Conservation (phyloP, 1,284 basidiomycete species). For the Melampsora larici-populina region DNA sequence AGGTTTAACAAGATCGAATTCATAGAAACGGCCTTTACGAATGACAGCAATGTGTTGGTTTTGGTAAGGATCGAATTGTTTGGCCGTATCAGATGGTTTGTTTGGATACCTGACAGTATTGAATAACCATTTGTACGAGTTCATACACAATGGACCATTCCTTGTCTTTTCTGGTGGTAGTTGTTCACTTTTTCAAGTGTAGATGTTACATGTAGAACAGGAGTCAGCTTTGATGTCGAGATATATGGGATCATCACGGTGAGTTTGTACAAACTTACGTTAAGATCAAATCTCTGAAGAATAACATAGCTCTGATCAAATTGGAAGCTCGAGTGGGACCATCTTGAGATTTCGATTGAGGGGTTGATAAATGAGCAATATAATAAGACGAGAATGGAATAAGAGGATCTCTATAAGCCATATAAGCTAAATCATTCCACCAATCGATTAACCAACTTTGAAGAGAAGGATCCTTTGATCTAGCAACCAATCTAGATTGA, state of each 20-base stretch:
- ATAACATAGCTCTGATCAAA: constrained; percentile 74
- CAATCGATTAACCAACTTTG: constrained; percentile 90
- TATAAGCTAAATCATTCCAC: constrained; percentile 89
- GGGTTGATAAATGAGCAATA: constrained; percentile 73
- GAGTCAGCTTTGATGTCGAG: background rate
- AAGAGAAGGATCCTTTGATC: constrained; percentile 60
- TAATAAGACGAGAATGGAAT: constrained; percentile 94
- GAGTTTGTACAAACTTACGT: constrained; percentile 59
- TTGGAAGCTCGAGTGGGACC: constrained; percentile 67
- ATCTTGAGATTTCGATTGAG: background rate
- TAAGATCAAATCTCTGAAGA: constrained; percentile 76
- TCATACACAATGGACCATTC: constrained; percentile 80
- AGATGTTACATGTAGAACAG: no score
- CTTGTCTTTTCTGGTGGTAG: constrained; percentile 88
- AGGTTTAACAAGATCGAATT: constrained; percentile 66
- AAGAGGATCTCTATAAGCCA: constrained; percentile 65
- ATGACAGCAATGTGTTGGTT: constrained; percentile 88
- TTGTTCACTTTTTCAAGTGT: constrained; percentile 60
- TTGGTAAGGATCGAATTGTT: constrained; percentile 70
- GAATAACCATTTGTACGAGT: constrained; percentile 95
- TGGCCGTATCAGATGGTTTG: constrained; percentile 76
- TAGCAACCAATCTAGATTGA: constrained; percentile 73
- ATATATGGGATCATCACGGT: background rate
- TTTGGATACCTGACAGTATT: constrained; percentile 82
- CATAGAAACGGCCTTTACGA: constrained; percentile 85